Conservation (phyloP, 2,329 filamentous ascomycete genomes). For the Venturia aucupariae region DNA sequence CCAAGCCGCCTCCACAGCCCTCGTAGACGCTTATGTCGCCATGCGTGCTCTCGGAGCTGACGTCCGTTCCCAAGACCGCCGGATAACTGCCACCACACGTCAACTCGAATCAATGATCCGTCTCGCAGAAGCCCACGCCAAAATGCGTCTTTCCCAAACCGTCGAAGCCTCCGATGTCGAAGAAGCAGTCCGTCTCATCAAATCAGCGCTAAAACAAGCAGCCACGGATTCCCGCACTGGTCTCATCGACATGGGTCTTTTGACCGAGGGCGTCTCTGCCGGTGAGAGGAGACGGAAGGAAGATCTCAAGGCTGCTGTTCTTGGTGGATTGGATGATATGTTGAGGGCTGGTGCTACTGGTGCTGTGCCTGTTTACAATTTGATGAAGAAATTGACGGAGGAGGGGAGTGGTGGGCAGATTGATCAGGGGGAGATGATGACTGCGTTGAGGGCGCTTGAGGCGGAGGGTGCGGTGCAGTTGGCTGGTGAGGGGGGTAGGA, state of each 20-base stretch:
- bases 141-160: conserved; percentile 75
- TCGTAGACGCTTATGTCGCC: conserved; percentile 80
- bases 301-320: conserved; percentile 72
- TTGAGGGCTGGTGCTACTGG: conserved; percentile 50
- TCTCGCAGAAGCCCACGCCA: conserved; percentile 89
- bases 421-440: conserved; percentile 71
- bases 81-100: conserved; percentile 93
- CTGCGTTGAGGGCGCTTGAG: conserved; percentile 71
- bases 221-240: conserved; percentile 89
- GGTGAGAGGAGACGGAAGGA: conserved; percentile 74
- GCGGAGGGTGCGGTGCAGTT: conserved; percentile 75
- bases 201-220: conserved; percentile 87
- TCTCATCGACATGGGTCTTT: conserved; percentile 89
- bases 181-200: conserved; percentile 88
- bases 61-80: conserved; percentile 73
- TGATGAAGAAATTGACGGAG: conserved; percentile 64
- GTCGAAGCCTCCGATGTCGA: conserved; percentile 77
- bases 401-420: conserved; percentile 47
- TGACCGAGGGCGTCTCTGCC: conserved; percentile 88
- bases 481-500: conserved; percentile 73
- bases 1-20: conserved; percentile 67
- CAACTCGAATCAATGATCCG: conserved; percentile 99
- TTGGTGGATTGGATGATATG: conserved; percentile 72
- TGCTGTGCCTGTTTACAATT: conserved; percentile 65
- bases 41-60: conserved; percentile 81